Evolutionary conservation across 176 grass and related monocot species (phyloP).

Genomic region (Oryza meyeriana): DNA sequence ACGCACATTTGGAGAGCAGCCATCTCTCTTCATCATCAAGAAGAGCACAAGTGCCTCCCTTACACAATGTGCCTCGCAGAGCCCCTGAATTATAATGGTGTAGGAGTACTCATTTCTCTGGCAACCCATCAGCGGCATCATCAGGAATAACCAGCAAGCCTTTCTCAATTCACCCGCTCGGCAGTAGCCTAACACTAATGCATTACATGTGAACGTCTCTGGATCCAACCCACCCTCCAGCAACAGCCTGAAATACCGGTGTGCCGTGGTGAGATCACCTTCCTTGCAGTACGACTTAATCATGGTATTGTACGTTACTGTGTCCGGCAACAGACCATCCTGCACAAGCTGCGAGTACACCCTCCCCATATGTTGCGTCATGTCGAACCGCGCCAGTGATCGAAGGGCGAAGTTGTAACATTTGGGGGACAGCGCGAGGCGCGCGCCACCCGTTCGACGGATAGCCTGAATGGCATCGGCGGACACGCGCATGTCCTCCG

Average conservation of each 20-base stretch:
- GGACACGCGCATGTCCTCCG: constrained; percentile 36
- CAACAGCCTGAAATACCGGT: constrained; percentile 50
- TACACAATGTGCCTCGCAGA: constrained; percentile 34
- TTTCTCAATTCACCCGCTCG: constrained; percentile 39
- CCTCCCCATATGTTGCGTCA: constrained; percentile 50
- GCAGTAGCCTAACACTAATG: constrained; percentile 56
- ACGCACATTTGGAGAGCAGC: constrained; percentile 56
- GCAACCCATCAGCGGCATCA: constrained; percentile 75
- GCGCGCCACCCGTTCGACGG: constrained; percentile 45
- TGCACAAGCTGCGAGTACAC: constrained; percentile 52
- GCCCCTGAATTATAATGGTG: constrained; percentile 71
- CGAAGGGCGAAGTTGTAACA: constrained; percentile 75
- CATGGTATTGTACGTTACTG: constrained; percentile 66
- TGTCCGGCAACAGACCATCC: constrained; percentile 55
- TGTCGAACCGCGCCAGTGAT: constrained; percentile 51
- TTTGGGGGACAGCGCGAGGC: constrained; percentile 43
- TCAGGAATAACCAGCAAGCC: constrained; percentile 72
- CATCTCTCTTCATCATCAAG: constrained; percentile 55
- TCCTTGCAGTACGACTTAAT: constrained; percentile 75
- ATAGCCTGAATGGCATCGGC: constrained; percentile 55
- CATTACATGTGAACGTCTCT: constrained; percentile 67
- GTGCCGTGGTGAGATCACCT: constrained; percentile 44
- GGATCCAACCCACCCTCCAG: constrained; percentile 38
- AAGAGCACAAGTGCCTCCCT: constrained; percentile 54
- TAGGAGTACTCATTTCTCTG: constrained; percentile 73